Evolutionary conservation across 768 basidiomycete species (phyloP).

Genomic region (Phaffia australis): DNA sequence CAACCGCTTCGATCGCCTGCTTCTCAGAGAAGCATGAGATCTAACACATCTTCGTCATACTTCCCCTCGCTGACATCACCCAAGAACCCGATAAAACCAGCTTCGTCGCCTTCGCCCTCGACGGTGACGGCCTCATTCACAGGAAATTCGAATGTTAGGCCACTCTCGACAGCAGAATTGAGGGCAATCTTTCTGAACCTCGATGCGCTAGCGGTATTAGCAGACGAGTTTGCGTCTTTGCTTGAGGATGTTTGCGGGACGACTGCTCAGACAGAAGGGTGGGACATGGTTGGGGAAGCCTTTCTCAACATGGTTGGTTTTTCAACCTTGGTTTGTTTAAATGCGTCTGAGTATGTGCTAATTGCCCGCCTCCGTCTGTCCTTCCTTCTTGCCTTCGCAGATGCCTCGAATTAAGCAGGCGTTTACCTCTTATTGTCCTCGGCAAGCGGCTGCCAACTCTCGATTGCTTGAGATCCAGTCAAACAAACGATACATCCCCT

Average conservation of each 20-base stretch:
- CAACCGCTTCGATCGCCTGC: neutral
- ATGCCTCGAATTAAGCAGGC: slow-evolving; percentile 34
- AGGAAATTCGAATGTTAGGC: slow-evolving; percentile 10
- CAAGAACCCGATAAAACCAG: slow-evolving; percentile 24
- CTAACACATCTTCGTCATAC: slow-evolving; percentile 16
- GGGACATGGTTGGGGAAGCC: slow-evolving; percentile 32
- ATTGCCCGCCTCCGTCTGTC: neutral
- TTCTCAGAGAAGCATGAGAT: slow-evolving; percentile 1
- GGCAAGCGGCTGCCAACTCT: slow-evolving; percentile 35
- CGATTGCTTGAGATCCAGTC: slow-evolving; percentile 34
- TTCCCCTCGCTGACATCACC: slow-evolving; percentile 7
- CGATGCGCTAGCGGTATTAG: slow-evolving; percentile 34
- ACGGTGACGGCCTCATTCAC: neutral
- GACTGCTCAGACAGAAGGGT: slow-evolving; percentile 25
- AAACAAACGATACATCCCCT: slow-evolving; percentile 30
- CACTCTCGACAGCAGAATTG: slow-evolving; percentile 33
- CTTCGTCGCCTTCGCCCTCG: slow-evolving; percentile 16
- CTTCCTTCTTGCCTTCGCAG: slow-evolving; percentile 19
- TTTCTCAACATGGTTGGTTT: slow-evolving; percentile 33
- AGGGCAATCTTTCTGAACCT: slow-evolving; percentile 37
- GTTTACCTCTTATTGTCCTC: slow-evolving; percentile 37
- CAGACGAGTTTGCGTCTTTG: slow-evolving; percentile 34
- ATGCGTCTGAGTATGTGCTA: neutral
- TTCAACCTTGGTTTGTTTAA: neutral
- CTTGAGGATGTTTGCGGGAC: slow-evolving; percentile 33